Percentiles rank a stretch among this genome's conserved stretches.
Evolutionary conservation across 768 basidiomycete species (phyloP).

Genomic region (Lyophyllum decastes): DNA sequence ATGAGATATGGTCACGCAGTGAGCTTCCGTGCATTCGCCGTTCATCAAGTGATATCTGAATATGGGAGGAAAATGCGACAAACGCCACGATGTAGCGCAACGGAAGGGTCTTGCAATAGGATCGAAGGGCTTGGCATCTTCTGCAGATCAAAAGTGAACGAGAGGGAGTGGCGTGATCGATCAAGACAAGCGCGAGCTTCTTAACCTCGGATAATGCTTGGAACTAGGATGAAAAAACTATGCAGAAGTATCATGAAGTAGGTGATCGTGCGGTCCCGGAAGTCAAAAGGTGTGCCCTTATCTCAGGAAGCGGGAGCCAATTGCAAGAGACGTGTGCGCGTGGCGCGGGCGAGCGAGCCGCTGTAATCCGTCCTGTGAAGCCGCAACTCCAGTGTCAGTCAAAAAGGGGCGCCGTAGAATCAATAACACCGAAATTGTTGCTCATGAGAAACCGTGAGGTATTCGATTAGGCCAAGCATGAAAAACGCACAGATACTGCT

Average conservation of each 20-base stretch:
- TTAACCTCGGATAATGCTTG: conserved; percentile 20
- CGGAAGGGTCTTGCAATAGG: not conserved
- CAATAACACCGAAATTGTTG: not conserved
- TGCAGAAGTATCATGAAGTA: not conserved
- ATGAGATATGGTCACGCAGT: conserved; percentile 1
- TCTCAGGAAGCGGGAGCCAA: not conserved
- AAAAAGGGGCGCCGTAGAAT: not conserved
- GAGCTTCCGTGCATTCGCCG: not conserved
- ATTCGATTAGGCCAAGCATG: not conserved
- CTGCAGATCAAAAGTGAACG: not conserved
- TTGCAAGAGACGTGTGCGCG: not conserved
- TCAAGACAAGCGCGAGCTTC: conserved; percentile 1
- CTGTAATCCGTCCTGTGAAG: not conserved
- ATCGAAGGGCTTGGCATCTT: conserved; percentile 9
- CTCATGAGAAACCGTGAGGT: not conserved
- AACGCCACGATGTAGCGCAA: conserved; percentile 1
- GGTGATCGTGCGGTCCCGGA: not conserved
- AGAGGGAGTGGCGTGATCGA: conserved; percentile 8
- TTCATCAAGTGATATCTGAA: conserved; percentile 13
- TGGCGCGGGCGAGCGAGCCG: not conserved
- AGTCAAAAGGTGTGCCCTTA: not conserved
- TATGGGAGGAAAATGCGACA: not conserved
- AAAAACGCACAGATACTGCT: too few relatives aligned
- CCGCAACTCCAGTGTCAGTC: not conserved
- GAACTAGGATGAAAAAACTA: conserved; percentile 7